Evolutionary conservation across 306 rosid species (phyloP).

Genomic region (Abrus pulchellus): DNA sequence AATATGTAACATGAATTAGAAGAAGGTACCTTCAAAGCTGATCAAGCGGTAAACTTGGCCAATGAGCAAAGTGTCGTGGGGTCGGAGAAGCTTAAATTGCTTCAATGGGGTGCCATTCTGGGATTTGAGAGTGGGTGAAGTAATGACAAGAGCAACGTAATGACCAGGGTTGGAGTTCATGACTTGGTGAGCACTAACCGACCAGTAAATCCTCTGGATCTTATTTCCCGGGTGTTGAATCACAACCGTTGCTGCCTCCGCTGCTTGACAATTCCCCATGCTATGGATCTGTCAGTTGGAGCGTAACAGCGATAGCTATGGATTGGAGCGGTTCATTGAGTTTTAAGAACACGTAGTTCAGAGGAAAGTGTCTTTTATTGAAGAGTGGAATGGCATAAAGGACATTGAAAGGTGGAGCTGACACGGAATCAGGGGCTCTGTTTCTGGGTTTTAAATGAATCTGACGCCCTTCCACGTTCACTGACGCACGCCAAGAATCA

Average conservation of each 20-base stretch:
- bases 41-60: slow-evolving; percentile 82
- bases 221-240: slow-evolving; percentile 70
- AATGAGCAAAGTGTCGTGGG: slow-evolving; percentile 70
- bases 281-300: too few species aligned
- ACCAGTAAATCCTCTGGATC: slow-evolving; percentile 76
- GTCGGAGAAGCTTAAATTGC: slow-evolving; percentile 86
- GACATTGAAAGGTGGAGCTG: not conserved
- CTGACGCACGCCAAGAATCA: slow-evolving; percentile 56
- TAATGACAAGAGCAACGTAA: slow-evolving; percentile 68
- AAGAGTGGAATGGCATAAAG: not conserved
- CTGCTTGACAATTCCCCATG: slow-evolving; percentile 94
- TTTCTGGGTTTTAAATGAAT: slow-evolving; percentile 45
- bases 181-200: slow-evolving; percentile 67
- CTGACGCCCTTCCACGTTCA: slow-evolving; percentile 52
- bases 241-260: slow-evolving; percentile 82
- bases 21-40: slow-evolving; percentile 67
- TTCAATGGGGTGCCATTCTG: slow-evolving; percentile 27
- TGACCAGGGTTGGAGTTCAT: slow-evolving; percentile 78
- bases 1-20: not conserved
- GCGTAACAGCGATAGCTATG: too few species aligned
- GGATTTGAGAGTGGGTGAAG: slow-evolving; percentile 45
- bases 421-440: too few species aligned
- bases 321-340: too few species aligned
- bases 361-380: not conserved
- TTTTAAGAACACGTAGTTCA: too few species aligned